These are phyloP conservation scores for Pseudogymnoascus sp. DNA, from an alignment of 2,329 filamentous ascomycete genomes.

Conservation along the genomic window DNA sequence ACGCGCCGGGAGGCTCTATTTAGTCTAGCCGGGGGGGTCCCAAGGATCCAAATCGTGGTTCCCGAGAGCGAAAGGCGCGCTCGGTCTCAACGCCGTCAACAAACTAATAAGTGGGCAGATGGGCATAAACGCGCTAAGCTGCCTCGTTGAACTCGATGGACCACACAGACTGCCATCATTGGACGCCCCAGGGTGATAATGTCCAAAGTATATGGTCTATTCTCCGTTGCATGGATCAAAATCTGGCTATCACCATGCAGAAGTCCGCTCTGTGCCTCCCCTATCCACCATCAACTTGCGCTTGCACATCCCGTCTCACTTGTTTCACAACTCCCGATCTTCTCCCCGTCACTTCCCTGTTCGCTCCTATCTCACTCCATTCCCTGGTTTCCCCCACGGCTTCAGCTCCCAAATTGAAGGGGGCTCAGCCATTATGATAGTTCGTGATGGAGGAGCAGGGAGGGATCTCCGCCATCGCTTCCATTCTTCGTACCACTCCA, in stretches of 20 bases:
- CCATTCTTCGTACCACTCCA: conserved; percentile 4
- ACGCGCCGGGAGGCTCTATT: conserved; percentile 1
- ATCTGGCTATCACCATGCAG: background rate
- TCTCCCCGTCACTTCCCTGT: background rate
- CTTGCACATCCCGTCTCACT: conserved; percentile 1
- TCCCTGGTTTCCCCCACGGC: background rate
- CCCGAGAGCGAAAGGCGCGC: background rate
- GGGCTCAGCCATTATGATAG: background rate
- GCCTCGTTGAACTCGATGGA: background rate
- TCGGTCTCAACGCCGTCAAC: background rate
- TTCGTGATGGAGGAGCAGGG: background rate
- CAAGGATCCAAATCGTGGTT: background rate
- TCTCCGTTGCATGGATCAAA: background rate
- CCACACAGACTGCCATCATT: background rate
- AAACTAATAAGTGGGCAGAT: background rate
- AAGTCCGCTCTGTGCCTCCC: background rate
- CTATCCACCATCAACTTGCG: background rate
- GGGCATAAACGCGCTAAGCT: background rate
- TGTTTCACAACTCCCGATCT: conserved; percentile 5
- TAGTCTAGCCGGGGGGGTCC: background rate
- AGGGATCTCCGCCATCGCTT: background rate
- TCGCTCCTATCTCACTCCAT: background rate
- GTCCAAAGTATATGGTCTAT: background rate
- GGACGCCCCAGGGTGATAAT: background rate
- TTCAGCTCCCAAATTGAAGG: background rate